phyloP scores from a whole-genome alignment of 371 early-diverging fungal genomes.

The Rhizopus sp. region DNA sequence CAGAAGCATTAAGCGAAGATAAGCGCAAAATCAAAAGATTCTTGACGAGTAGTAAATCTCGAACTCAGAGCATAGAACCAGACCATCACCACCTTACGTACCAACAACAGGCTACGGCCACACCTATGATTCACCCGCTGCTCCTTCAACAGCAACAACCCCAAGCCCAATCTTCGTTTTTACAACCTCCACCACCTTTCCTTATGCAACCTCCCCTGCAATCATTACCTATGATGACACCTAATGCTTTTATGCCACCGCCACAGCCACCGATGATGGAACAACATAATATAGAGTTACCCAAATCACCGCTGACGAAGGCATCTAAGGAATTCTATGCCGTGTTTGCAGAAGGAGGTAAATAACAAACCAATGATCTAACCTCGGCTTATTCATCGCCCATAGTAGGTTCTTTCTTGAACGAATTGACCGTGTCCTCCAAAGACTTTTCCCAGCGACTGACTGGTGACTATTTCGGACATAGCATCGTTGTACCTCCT shows the following conservation, averaged over 20 bases:
- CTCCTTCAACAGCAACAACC: conserved; percentile 7
- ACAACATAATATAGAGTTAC: background rate
- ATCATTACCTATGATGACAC: background rate
- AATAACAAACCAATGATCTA: background rate
- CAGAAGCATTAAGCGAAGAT: conserved; percentile 29
- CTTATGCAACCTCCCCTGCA: conserved; percentile 5
- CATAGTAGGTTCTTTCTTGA: conserved; percentile 19
- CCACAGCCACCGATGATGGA: background rate
- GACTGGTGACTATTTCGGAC: conserved; percentile 32
- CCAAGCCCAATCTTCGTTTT: conserved; percentile 3
- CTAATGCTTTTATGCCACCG: background rate
- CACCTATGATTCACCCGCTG: conserved; percentile 1
- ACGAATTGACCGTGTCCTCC: conserved; percentile 12
- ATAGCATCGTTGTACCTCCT: conserved; percentile 33
- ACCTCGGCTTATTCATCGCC: background rate
- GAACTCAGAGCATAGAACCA: conserved; percentile 28
- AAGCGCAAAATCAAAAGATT: conserved; percentile 31
- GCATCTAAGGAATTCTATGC: conserved; percentile 22
- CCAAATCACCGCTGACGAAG: conserved; percentile 7
- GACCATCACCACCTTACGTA: conserved; percentile 7
- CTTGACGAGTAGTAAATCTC: conserved; percentile 20
- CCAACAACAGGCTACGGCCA: background rate
- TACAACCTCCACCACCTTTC: conserved; percentile 4
- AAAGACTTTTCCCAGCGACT: conserved; percentile 12
- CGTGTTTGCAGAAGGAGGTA: conserved; percentile 13